Base-by-base conservation (phyloP, 345 rosid genomes). In the Eucalyptus caleyi region DNA sequence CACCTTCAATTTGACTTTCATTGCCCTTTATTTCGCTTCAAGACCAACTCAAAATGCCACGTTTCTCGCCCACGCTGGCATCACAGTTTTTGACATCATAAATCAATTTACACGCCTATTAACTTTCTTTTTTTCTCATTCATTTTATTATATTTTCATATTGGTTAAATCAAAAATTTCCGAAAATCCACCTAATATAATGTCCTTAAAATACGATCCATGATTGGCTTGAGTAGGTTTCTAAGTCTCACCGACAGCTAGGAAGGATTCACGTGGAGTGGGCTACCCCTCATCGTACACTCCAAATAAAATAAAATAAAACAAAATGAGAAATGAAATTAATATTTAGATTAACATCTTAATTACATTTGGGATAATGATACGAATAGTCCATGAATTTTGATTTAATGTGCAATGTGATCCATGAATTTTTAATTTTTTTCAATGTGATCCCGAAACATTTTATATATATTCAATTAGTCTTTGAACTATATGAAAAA, bases 371-470 rank as follows among this genome's bases (percentile, higher is more conserved):
- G 21, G 0, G 54, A 51, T 51, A 51, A 51, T 50, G 0, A 50
- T 1, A 16, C 0, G 21, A 50, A 50, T 50, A 0, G 21, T 50
- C 3, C 0, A 16, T 50, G 2, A 6, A 16, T 0, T 50, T 50
- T 6, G 8, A 50, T 0, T 0, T 3, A 50, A 50, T 1, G 0
- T 15, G 0, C 0, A 50, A 50, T 50, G 1, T 50, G 8, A 50
- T 50, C 3, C 8, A 0, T 51, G 0, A 51, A 51, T 3, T 51
- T 51, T 51, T 16, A 0, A 0, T 16, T 16, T 51, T 50, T 50
- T 51, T 5, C 2, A 16, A 51, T 51, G 0, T 50, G 21, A 0
- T 50, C 4, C 8, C 0, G 0, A 2, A 2, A 50, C 0, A 1
- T 6, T 50, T 50, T 0, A 50, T 50, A 50, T 4, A 6, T 50